A percentile compares a stretch with the other conserved stretches of the same genome.
Evolutionary conservation across 805 yeast genomes (phyloP).

Genomic region (Grigorovia jiainica): DNA sequence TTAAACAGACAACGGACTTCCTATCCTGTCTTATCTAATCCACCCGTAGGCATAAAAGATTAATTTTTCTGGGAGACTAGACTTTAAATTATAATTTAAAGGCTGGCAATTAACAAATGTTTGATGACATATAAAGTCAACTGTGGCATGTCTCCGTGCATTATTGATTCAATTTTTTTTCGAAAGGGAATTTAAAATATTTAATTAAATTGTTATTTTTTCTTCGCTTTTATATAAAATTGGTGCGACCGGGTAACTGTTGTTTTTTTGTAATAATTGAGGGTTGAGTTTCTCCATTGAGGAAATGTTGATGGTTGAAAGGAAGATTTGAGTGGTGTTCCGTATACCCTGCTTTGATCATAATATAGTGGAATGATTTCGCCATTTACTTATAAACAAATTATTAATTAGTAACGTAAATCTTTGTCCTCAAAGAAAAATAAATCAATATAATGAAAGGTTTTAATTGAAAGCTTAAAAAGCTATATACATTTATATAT

Average conservation of each 20-base stretch:
- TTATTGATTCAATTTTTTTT: constrained; percentile 27
- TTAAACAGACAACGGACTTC: constrained; percentile 31
- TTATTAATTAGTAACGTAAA: too few relatives aligned
- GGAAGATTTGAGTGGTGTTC: too few relatives aligned
- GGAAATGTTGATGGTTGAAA: too few relatives aligned
- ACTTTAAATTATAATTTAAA: constrained; percentile 25
- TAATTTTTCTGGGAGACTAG: constrained; percentile 30
- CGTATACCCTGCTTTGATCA: too few relatives aligned
- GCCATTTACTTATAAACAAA: too few relatives aligned
- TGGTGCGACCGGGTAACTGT: not conserved
- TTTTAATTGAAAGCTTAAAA: not conserved
- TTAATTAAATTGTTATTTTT: not conserved
- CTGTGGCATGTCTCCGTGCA: constrained; percentile 32
- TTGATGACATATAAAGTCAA: constrained; percentile 27
- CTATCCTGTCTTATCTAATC: constrained; percentile 25
- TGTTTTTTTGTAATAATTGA: too few relatives aligned
- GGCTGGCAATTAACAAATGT: constrained; percentile 33
- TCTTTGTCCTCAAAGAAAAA: too few relatives aligned
- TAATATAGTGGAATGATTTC: too few relatives aligned
- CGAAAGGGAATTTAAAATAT: constrained; percentile 4
- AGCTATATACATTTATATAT: not conserved
- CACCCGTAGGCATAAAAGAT: not conserved
- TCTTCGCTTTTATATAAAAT: not conserved
- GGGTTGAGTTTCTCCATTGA: too few relatives aligned
- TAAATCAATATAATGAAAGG: not conserved